Evolutionary conservation across 805 yeast species (phyloP), one percentile per base, ranked within the genome.

Genomic region (Saccharomycopsis fermentans): DNA sequence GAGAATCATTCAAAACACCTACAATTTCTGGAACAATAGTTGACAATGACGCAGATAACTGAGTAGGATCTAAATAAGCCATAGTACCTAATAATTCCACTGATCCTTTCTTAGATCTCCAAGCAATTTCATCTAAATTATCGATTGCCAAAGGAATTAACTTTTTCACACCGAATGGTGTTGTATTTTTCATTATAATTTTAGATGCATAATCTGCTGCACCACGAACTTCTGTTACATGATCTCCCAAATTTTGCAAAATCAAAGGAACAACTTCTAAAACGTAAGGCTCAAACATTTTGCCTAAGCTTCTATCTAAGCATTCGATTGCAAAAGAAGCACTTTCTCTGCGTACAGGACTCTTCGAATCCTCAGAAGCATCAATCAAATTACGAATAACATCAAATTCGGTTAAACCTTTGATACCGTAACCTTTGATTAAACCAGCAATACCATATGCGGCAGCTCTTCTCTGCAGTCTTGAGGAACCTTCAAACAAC

Each of bases 71-170:
- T 62, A 94, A 77, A 70, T 90, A 94, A 0, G 99, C 99, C 99
- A 94, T 94, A 26, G 96, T 84, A 71, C 99, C 99, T 52, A 94
- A 79, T 56, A 94, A 74, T 69, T 94, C 98, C 19, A 94, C 98
- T 6, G 98, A 88, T 3, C 98, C 99, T 73, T 90, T 89, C 74
- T 94, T 94, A 0, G 96, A 83, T 73, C 99, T 81, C 99, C 99
- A 94, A 0, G 95, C 86, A 58, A 85, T 83, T 61, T 89, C 96
- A 65, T 90, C 95, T 65, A 94, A 77, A 64, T 88, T 89, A 35
- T 83, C 81, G 60, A 92, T 81, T 0, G 97, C 96, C 59, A 92
- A 77, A 1, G 99, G 99, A 69, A 94, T 90, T 70, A 94, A 78
- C 64, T 86, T 84, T 68, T 86, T 87, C 59, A 94, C 88, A 72